Percentiles rank a stretch among this genome's conserved stretches.
These are phyloP conservation scores for Cordyceps pruinosa DNA, from an alignment of 2,329 filamentous ascomycete species.

Conservation along the genomic window DNA sequence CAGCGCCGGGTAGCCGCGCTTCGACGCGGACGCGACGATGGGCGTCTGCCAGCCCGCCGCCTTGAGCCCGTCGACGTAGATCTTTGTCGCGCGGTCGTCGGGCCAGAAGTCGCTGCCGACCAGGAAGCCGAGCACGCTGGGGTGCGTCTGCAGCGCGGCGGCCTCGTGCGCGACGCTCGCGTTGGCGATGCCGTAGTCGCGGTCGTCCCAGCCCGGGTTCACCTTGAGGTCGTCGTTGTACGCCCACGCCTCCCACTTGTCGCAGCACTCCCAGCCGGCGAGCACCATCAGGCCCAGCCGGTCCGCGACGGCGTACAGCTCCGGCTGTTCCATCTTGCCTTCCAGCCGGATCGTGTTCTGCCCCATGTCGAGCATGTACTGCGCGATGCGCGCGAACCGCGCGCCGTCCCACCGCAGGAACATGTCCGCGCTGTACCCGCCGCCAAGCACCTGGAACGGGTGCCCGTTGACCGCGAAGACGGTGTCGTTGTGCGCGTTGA, in stretches of 20 bases:
- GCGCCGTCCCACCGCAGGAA: conserved; percentile 50
- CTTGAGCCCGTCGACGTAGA: conserved; percentile 45
- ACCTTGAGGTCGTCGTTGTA: conserved; percentile 48
- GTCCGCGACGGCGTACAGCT: conserved; percentile 53
- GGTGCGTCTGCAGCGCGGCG: conserved; percentile 52
- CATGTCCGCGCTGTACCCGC: conserved; percentile 54
- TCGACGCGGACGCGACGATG: conserved; percentile 50
- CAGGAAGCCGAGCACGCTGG: conserved; percentile 50
- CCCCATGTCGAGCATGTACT: conserved; percentile 52
- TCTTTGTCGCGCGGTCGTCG: conserved; percentile 45
- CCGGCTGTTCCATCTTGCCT: conserved; percentile 57
- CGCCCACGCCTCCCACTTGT: conserved; percentile 60
- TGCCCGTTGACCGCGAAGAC: conserved; percentile 49
- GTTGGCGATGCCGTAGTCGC: conserved; percentile 49
- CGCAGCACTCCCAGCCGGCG: conserved; percentile 59
- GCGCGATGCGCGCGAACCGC: conserved; percentile 42
- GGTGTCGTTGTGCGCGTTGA: conserved; percentile 48
- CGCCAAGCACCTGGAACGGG: conserved; percentile 54
- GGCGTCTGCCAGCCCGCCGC: conserved; percentile 49
- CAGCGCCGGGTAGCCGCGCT: conserved; percentile 43
- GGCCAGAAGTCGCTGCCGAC: conserved; percentile 60
- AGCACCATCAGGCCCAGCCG: conserved; percentile 54
- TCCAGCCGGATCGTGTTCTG: conserved; percentile 58
- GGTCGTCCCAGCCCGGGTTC: conserved; percentile 39
- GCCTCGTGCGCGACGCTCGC: conserved; percentile 53